Evolutionary conservation across 202 grass and related monocot species (phyloP).

Genomic region (Eragrostis tef): DNA sequence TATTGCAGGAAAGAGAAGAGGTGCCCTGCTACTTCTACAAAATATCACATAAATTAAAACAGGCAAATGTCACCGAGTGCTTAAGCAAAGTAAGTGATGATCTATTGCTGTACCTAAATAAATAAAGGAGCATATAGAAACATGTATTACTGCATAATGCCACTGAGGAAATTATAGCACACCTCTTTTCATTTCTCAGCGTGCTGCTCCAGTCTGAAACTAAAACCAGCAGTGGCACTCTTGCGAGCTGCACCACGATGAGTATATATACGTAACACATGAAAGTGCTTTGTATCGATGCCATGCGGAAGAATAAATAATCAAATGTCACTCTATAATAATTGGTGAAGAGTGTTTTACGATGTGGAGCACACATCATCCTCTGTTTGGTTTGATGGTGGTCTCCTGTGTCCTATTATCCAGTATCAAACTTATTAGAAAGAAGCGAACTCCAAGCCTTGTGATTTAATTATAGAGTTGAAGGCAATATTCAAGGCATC

Average conservation of each 20-base stretch:
- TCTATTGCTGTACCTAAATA: no score
- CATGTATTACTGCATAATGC: background rate
- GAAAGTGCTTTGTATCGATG: background rate
- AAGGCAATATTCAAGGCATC: background rate
- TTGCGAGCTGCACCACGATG: constrained; percentile 51
- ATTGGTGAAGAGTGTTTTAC: constrained; percentile 46
- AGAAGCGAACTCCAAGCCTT: constrained; percentile 9
- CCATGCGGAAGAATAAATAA: background rate
- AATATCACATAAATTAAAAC: no score
- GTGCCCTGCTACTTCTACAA: no score
- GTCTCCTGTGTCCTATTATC: constrained; percentile 55
- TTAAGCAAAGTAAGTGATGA: no score
- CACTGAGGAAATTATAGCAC: constrained; percentile 20
- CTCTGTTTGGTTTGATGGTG: constrained; percentile 47
- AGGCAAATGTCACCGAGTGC: no score
- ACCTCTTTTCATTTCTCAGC: constrained; percentile 99
- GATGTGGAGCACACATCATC: constrained; percentile 81
- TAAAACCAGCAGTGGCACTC: constrained; percentile 64
- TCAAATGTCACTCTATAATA: background rate
- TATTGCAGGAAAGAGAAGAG: no score
- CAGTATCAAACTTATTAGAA: constrained; percentile 40
- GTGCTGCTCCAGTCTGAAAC: constrained; percentile 79
- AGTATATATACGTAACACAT: constrained; percentile 60
- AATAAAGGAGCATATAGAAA: no score
- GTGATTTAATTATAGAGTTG: background rate